Evolutionary conservation across 2,329 filamentous ascomycete genomes (phyloP).

Genomic region (Colletotrichum euphorbiae): DNA sequence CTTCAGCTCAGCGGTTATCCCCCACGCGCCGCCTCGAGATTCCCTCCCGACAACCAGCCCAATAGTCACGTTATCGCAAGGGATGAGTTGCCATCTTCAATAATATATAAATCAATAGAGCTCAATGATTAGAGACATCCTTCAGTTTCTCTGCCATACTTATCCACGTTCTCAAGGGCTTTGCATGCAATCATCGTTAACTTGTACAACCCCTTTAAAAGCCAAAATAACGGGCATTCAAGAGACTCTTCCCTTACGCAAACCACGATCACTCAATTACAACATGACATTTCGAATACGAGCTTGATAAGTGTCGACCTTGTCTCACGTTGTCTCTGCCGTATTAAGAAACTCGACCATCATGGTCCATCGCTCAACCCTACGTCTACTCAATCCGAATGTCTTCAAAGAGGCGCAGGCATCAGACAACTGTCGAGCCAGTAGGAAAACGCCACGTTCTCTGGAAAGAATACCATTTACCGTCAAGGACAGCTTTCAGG

Average conservation of each 20-base stretch:
- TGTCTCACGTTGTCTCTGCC: conserved; percentile 43
- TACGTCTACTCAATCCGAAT: conserved; percentile 44
- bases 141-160: too few species aligned
- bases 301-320: conserved; percentile 46
- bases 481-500: conserved; percentile 68
- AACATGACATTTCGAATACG: conserved; percentile 39
- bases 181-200: too few species aligned
- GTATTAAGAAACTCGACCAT: too few species aligned
- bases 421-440: conserved; percentile 45
- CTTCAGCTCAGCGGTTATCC: too few species aligned
- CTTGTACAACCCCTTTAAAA: too few species aligned
- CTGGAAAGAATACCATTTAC: conserved; percentile 69
- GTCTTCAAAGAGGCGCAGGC: conserved; percentile 46
- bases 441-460: conserved; percentile 28
- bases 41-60: too few species aligned
- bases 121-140: too few species aligned
- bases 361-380: conserved; percentile 45
- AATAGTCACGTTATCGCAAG: too few species aligned
- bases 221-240: not conserved
- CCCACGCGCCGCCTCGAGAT: too few species aligned
- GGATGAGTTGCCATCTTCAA: too few species aligned
- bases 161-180: too few species aligned
- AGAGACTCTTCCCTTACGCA: conserved; percentile 42
- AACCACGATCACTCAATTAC: conserved; percentile 44
- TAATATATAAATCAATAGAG: too few species aligned